These are phyloP conservation scores for Alternaria infectoria DNA, from an alignment of 2,329 filamentous ascomycete species.

Conservation along the genomic window DNA sequence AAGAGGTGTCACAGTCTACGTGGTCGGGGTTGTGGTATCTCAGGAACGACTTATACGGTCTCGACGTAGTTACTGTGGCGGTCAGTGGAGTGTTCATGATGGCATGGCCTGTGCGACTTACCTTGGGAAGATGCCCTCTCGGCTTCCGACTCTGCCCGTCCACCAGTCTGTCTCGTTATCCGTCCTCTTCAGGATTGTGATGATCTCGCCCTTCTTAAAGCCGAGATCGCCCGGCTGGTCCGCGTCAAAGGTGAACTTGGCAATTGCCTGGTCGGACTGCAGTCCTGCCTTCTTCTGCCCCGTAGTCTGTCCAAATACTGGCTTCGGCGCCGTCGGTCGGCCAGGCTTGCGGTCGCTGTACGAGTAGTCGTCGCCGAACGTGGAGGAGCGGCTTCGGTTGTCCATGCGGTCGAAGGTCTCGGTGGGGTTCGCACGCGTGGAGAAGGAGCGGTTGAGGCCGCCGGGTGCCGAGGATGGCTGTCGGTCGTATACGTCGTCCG, in stretches of 20 bases:
- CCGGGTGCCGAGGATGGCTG: conserved; percentile 41
- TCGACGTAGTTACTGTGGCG: conserved; percentile 50
- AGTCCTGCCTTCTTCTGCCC: conserved; percentile 53
- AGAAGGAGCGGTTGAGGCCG: conserved; percentile 57
- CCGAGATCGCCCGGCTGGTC: conserved; percentile 91
- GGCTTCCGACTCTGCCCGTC: conserved; percentile 86
- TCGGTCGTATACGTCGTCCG: conserved; percentile 76
- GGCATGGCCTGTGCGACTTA: conserved; percentile 42
- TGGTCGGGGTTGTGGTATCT: conserved; percentile 21
- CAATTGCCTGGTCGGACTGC: conserved; percentile 79
- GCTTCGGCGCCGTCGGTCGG: conserved; percentile 87
- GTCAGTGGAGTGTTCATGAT: not conserved
- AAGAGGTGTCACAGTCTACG: conserved; percentile 11
- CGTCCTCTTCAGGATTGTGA: conserved; percentile 92
- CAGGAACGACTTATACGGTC: conserved; percentile 28
- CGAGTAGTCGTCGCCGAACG: conserved; percentile 57
- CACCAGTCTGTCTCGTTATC: conserved; percentile 97
- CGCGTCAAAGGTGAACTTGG: conserved; percentile 91
- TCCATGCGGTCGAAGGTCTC: conserved; percentile 59
- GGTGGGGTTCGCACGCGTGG: conserved; percentile 55
- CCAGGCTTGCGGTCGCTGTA: conserved; percentile 71
- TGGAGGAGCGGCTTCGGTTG: conserved; percentile 46
- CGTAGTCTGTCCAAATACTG: conserved; percentile 69
- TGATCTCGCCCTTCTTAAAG: conserved; percentile 97
- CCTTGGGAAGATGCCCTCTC: conserved; percentile 93